Percentiles rank a stretch among this genome's conserved stretches.
phyloP scores from a whole-genome alignment of 768 basidiomycete genomes.

The Mycena haematopus region DNA sequence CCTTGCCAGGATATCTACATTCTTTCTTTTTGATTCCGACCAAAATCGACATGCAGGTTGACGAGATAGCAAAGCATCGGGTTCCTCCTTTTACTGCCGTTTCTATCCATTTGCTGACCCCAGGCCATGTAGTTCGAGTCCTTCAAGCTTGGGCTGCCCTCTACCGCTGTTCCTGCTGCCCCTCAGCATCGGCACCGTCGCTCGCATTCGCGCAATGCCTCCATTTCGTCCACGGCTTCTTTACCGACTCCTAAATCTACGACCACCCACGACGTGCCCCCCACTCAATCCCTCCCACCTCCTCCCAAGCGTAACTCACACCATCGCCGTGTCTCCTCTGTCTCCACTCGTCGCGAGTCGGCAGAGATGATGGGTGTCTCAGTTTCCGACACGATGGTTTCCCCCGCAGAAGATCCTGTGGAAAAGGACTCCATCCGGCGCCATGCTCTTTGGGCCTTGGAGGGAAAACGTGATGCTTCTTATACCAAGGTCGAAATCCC shows the following conservation, averaged over 20 bases:
- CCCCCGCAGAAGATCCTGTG: constrained; percentile 67
- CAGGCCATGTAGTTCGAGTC: constrained; percentile 63
- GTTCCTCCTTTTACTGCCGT: constrained; percentile 5
- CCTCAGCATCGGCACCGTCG: constrained; percentile 61
- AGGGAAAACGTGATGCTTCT: constrained; percentile 77
- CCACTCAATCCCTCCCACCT: constrained; percentile 38
- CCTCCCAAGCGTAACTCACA: constrained; percentile 75
- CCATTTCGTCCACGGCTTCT: constrained; percentile 55
- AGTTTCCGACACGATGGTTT: constrained; percentile 67
- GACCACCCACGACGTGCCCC: constrained; percentile 44
- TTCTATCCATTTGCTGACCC: constrained; percentile 14
- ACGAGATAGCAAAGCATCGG: constrained; percentile 30
- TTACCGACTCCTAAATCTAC: constrained; percentile 44
- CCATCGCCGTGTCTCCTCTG: constrained; percentile 84
- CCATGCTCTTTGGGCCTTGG: constrained; percentile 84
- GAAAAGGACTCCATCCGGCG: constrained; percentile 83
- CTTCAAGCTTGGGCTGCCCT: constrained; percentile 70
- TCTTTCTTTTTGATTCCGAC: constrained; percentile 41
- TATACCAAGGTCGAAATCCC: constrained; percentile 86
- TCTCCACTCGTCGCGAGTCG: constrained; percentile 89
- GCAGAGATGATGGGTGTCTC: constrained; percentile 90
- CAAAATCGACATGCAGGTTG: constrained; percentile 43
- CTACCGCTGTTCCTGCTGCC: constrained; percentile 42
- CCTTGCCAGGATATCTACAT: constrained; percentile 40
- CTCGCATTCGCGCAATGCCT: constrained; percentile 75